A percentile compares a stretch with the other conserved stretches of the same genome.
phyloP scores from a whole-genome alignment of 441 rosid genomes.

The Macaranga tanarius region DNA sequence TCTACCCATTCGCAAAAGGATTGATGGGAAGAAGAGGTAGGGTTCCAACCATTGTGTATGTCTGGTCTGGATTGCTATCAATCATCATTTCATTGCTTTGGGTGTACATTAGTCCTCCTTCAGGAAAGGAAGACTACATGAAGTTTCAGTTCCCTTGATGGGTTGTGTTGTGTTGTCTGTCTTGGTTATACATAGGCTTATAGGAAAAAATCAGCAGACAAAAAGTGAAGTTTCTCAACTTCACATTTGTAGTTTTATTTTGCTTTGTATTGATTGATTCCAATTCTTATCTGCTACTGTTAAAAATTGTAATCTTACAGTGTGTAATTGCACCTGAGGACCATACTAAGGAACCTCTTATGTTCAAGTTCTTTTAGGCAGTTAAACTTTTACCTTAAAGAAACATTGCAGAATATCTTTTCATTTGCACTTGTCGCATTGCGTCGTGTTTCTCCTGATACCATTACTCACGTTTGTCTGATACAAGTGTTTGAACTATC shows the following conservation, averaged over 20 bases:
- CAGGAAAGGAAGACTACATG: constrained; percentile 45
- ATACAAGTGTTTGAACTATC: too few relatives aligned
- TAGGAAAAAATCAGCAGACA: background rate
- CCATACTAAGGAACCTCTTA: background rate
- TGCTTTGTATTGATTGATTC: background rate
- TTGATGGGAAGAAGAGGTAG: constrained; percentile 70
- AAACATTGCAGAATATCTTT: too few relatives aligned
- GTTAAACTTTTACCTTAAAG: too few relatives aligned
- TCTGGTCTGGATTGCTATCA: constrained; percentile 63
- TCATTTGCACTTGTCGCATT: too few relatives aligned
- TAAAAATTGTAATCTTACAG: background rate
- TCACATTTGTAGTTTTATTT: constrained; percentile 22
- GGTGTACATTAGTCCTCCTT: constrained; percentile 56
- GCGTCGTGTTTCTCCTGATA: too few relatives aligned
- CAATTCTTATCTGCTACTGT: background rate
- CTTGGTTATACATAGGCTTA: too few relatives aligned
- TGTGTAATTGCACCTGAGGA: background rate
- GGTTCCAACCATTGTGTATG: constrained; percentile 60
- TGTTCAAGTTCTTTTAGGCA: background rate
- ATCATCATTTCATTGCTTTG: constrained; percentile 53
- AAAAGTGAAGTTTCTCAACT: constrained; percentile 39
- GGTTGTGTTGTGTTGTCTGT: background rate
- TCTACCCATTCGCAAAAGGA: constrained; percentile 68
- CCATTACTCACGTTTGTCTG: too few relatives aligned
- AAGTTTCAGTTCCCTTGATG: constrained; percentile 62